Evolutionary conservation across 1,139 yeast species (phyloP).

Genomic region (Nakaseomyces kungkrabaensis): DNA sequence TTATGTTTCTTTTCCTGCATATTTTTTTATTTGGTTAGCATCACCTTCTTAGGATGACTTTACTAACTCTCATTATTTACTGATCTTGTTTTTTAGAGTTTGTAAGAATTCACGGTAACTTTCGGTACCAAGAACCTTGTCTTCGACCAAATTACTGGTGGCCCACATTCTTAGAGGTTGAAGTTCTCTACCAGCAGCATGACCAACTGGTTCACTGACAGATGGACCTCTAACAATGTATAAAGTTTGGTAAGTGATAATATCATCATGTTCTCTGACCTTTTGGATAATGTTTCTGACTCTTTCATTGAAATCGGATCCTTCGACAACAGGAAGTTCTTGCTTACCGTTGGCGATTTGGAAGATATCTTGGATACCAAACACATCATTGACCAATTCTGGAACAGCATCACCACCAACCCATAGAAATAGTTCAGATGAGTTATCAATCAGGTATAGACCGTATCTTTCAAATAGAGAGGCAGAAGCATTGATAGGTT

Average conservation of each 20-base stretch:
- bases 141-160: slow-evolving; percentile 81
- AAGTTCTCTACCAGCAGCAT: slow-evolving; percentile 61
- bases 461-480: slow-evolving; percentile 79
- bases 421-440: slow-evolving; percentile 87
- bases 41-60: no score
- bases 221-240: slow-evolving; percentile 89
- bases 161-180: slow-evolving; percentile 90
- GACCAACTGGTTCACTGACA: slow-evolving; percentile 56
- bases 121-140: slow-evolving; percentile 63
- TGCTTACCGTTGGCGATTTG: slow-evolving; percentile 76
- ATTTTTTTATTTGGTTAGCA: no score
- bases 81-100: slow-evolving; percentile 26
- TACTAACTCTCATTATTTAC: slow-evolving; percentile 12
- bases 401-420: slow-evolving; percentile 95
- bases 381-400: slow-evolving; percentile 76
- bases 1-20: no score
- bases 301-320: slow-evolving; percentile 67
- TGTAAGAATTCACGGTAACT: slow-evolving; percentile 80
- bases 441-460: slow-evolving; percentile 79
- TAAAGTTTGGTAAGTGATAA: slow-evolving; percentile 70
- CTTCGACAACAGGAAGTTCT: slow-evolving; percentile 75
- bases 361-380: slow-evolving; percentile 65
- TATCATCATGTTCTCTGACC: slow-evolving; percentile 70
- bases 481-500: slow-evolving; percentile 70
- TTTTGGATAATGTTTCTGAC: slow-evolving; percentile 76